A percentile compares a stretch with the other conserved stretches of the same genome.
Evolutionary conservation across 2,329 filamentous ascomycete genomes (phyloP).

Genomic region (Colletotrichum plurivorum): DNA sequence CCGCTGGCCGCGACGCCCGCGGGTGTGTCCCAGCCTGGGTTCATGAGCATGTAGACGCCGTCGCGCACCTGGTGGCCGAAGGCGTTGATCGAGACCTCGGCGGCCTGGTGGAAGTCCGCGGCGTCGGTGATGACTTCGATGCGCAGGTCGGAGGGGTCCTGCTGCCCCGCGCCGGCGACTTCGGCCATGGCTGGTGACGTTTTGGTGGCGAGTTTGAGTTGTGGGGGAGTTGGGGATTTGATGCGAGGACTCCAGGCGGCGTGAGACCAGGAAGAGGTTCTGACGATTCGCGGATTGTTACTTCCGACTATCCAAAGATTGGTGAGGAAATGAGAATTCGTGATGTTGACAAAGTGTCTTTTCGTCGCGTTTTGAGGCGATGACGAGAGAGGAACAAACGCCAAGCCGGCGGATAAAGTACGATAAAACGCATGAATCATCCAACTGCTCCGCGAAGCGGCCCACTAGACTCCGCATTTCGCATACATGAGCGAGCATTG

Average conservation of each 20-base stretch:
- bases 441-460: slow-evolving; percentile 2
- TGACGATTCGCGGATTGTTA: too few relatives aligned
- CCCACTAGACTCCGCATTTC: slow-evolving; percentile 31
- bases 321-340: background rate
- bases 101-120: slow-evolving; percentile 46
- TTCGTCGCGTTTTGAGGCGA: background rate
- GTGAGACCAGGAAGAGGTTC: too few relatives aligned
- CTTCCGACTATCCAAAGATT: too few relatives aligned
- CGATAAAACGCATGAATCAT: background rate
- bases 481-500: background rate
- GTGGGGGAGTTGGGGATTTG: background rate
- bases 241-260: too few relatives aligned
- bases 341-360: background rate
- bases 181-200: slow-evolving; percentile 7
- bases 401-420: background rate
- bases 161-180: slow-evolving; percentile 14
- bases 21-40: slow-evolving; percentile 68
- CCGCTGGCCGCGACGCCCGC: slow-evolving; percentile 56
- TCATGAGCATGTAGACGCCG: slow-evolving; percentile 64
- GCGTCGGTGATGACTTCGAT: slow-evolving; percentile 47
- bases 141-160: slow-evolving; percentile 29
- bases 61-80: slow-evolving; percentile 68
- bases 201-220: slow-evolving; percentile 8
- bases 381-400: background rate
- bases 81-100: slow-evolving; percentile 46